These are phyloP conservation scores for Rosa multiflora DNA, from an alignment of 306 rosid species.

Conservation along the genomic window DNA sequence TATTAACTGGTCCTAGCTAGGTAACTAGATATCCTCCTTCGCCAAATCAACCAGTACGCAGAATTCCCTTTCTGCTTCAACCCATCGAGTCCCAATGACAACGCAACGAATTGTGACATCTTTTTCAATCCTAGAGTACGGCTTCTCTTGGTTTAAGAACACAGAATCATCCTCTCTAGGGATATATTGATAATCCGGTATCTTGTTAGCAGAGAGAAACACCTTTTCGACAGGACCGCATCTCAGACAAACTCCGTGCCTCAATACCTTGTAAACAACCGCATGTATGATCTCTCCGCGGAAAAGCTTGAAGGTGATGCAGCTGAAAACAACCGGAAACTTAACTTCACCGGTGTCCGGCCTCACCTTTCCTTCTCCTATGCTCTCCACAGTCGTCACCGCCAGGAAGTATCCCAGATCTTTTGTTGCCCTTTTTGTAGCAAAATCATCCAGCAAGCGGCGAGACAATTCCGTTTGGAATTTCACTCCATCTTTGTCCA, in stretches of 20 bases:
- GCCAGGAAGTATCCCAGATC: constrained; percentile 26
- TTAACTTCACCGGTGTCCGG: constrained; percentile 62
- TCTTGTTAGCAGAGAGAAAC: constrained; percentile 59
- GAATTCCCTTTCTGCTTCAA: no score
- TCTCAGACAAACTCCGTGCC: constrained; percentile 77
- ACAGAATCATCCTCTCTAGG: constrained; percentile 56
- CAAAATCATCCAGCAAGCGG: constrained; percentile 24
- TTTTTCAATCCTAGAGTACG: constrained; percentile 49
- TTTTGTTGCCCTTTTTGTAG: constrained; percentile 64
- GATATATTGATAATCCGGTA: constrained; percentile 62
- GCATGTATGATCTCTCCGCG: constrained; percentile 75
- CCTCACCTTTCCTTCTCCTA: constrained; percentile 83
- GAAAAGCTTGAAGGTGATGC: constrained; percentile 74
- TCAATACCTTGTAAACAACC: constrained; percentile 68
- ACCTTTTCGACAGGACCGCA: constrained; percentile 76
- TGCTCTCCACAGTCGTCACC: constrained; percentile 37
- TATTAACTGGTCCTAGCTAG: no score
- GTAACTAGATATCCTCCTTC: no score
- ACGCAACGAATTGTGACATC: constrained; percentile 46
- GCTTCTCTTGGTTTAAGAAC: constrained; percentile 46
- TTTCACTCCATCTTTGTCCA: constrained; percentile 55
- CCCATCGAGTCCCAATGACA: no score
- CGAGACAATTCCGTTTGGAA: constrained; percentile 56
- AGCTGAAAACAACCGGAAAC: constrained; percentile 67
- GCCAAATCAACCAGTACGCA: no score